Base-by-base conservation (phyloP, 2,329 filamentous ascomycete genomes). In the Penicillium polonicum region DNA sequence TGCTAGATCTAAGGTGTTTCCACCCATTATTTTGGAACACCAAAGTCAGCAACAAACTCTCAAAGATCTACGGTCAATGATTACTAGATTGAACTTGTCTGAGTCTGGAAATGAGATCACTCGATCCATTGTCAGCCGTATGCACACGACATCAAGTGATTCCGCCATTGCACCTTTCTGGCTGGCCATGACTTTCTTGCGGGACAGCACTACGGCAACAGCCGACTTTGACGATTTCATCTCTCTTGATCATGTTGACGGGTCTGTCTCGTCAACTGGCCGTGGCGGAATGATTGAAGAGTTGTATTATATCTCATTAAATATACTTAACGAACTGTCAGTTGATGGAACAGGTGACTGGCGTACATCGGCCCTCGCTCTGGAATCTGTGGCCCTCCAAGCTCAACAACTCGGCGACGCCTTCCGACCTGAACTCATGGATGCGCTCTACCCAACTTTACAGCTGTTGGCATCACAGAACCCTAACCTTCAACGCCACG, bases 391-490 rank as follows among this genome's bases (percentile, higher is more conserved):
- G 7, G 88, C 92, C 0, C 84, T 93, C 55, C 88, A 91, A 60
- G 90, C 93, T 3, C 80, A 83, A 27, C 84, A 84, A 19, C 79
- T 89, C 38, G 83, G 85, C 21, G 71, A 82, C 51, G 83, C 84
- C 0, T 99, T 97, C 72, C 86, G 89, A 3, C 84, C 87, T 3
- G 93, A 97, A 70, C 82, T 99, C 10, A 91, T 97, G 50, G 94
- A 99, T 66, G 86, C 92, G 0, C 78, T 99, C 13, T 99, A 96
- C 72, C 92, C 94, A 0, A 82, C 96, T n/a, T 84, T 95, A 0
- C 90, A 94, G n/a, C 85, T 92, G 50, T 79, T 99, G 17, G 92
- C 91, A 4, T 92, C 91, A 3, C 78, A 82, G 1, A 85, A 87
- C 36, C 75, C 82, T 0, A 79, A 80, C 27, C 79, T 99, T 17